Conservation (phyloP, 768 basidiomycete genomes). For the Dacryopinax spathularia region DNA sequence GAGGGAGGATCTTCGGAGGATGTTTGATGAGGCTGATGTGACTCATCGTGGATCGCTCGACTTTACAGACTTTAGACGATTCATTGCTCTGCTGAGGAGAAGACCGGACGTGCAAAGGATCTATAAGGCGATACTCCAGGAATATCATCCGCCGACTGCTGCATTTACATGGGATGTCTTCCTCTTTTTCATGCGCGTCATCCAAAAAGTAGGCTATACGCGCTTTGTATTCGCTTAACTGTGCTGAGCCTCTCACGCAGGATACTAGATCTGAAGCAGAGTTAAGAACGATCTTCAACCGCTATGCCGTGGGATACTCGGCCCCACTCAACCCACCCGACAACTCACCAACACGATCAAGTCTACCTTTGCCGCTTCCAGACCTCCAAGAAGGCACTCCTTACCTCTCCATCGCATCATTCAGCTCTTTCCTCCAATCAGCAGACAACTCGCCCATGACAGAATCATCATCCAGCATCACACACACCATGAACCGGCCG, state of each 20-base stretch:
- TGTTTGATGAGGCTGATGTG: constrained; percentile 60
- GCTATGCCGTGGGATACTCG: constrained; percentile 19
- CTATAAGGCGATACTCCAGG: neutral
- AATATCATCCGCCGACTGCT: constrained; percentile 10
- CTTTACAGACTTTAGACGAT: constrained; percentile 47
- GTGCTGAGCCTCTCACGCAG: no score
- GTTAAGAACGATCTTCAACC: constrained; percentile 28
- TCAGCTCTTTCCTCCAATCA: constrained; percentile 69
- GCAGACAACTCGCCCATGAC: constrained; percentile 46
- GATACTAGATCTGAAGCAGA: constrained; percentile 21
- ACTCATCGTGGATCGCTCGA: constrained; percentile 46
- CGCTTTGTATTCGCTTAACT: no score
- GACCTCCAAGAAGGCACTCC: constrained; percentile 11
- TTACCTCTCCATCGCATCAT: constrained; percentile 22
- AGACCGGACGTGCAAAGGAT: neutral
- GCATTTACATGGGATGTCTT: constrained; percentile 35
- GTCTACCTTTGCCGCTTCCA: neutral
- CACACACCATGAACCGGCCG: constrained; percentile 79
- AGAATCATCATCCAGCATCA: constrained; percentile 35
- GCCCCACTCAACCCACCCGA: neutral
- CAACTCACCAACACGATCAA: constrained; percentile 1
- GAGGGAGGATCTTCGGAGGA: constrained; percentile 35
- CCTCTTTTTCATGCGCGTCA: neutral
- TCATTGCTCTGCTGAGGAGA: constrained; percentile 25
- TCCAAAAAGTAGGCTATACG: neutral